Evolutionary conservation across 2,329 filamentous ascomycete genomes (phyloP).

Genomic region (Trichoderma polysporum): DNA sequence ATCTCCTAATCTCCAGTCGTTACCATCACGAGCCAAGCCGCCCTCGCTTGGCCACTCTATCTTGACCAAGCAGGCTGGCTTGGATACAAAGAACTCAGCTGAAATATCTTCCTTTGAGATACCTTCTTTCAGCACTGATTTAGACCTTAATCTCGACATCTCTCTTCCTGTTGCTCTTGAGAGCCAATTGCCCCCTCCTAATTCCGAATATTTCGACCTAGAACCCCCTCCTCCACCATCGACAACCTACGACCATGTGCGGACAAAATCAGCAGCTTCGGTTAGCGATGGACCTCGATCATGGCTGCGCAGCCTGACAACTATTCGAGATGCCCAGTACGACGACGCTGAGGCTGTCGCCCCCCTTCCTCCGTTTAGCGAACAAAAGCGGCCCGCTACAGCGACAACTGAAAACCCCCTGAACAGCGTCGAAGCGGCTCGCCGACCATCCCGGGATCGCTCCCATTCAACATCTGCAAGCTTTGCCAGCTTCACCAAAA

Average conservation of each 20-base stretch:
- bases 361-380: not conserved
- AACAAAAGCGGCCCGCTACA: constrained; percentile 29
- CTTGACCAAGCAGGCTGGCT: not conserved
- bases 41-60: constrained; percentile 17
- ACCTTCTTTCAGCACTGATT: constrained; percentile 52
- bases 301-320: constrained; percentile 52
- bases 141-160: constrained; percentile 51
- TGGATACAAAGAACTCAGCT: constrained; percentile 17
- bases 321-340: constrained; percentile 32
- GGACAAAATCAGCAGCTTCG: constrained; percentile 43
- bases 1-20: constrained; percentile 34
- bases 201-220: constrained; percentile 21
- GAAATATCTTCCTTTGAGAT: constrained; percentile 49
- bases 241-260: constrained; percentile 21
- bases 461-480: constrained; percentile 45
- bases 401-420: constrained; percentile 20
- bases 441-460: constrained; percentile 36
- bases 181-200: not conserved
- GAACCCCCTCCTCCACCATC: not conserved
- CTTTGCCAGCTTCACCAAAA: constrained; percentile 51
- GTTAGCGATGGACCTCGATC: constrained; percentile 51
- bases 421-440: constrained; percentile 24
- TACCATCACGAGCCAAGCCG: constrained; percentile 31
- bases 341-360: constrained; percentile 10
- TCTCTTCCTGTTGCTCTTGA: constrained; percentile 34